These are phyloP conservation scores for Trichoderma sp. DNA, from an alignment of 2,329 filamentous ascomycete species.

Conservation along the genomic window DNA sequence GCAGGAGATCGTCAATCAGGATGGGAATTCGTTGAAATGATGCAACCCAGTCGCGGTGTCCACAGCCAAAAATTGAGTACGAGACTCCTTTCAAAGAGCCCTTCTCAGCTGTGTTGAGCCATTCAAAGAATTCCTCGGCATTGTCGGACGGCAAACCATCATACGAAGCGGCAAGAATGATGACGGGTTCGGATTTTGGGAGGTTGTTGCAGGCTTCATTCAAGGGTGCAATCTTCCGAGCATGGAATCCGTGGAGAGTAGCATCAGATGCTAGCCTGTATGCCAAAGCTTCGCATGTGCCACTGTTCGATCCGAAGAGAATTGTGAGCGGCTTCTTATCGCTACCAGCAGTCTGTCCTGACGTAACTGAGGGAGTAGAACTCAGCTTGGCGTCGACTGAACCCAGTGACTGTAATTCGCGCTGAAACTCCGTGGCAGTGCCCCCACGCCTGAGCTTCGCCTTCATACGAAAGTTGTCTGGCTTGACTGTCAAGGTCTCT, in stretches of 20 bases:
- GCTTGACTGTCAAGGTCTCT: constrained; percentile 57
- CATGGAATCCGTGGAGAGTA: constrained; percentile 51
- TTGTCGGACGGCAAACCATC: constrained; percentile 70
- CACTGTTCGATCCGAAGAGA: constrained; percentile 65
- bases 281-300: constrained; percentile 65
- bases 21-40: constrained; percentile 64
- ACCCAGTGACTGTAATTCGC: constrained; percentile 14
- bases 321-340: constrained; percentile 49
- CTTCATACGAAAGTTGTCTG: constrained; percentile 57
- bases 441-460: constrained; percentile 48
- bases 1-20: constrained; percentile 50
- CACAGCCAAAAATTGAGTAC: constrained; percentile 68
- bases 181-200: constrained; percentile 53
- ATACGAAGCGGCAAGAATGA: constrained; percentile 65
- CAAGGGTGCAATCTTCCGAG: constrained; percentile 48
- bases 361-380: not conserved
- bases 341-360: not conserved
- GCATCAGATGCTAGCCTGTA: constrained; percentile 57
- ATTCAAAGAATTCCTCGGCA: constrained; percentile 61
- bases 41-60: constrained; percentile 49
- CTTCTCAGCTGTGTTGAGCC: constrained; percentile 53
- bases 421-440: constrained; percentile 37
- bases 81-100: constrained; percentile 51
- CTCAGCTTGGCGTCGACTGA: not conserved
- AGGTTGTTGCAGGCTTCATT: constrained; percentile 57